These are phyloP conservation scores for Trametes cingulata DNA, from an alignment of 768 basidiomycete species.

Conservation along the genomic window DNA sequence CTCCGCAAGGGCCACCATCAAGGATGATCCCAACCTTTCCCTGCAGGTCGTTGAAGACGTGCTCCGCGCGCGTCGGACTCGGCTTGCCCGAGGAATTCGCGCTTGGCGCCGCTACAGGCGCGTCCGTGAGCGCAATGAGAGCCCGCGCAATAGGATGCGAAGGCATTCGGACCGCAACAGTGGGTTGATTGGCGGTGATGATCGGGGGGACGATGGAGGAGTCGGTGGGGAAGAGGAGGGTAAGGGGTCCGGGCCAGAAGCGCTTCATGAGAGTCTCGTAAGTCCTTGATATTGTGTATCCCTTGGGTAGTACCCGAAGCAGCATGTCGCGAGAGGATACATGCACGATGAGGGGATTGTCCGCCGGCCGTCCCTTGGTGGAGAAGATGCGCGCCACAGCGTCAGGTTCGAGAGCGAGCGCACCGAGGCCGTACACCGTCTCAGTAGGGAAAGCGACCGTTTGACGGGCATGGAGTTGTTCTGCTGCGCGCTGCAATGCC, in stretches of 20 bases:
- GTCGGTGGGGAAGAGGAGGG: conserved; percentile 84
- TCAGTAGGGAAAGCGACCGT: conserved; percentile 94
- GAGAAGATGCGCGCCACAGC: conserved; percentile 78
- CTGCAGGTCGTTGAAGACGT: conserved; percentile 77
- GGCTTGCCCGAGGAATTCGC: conserved; percentile 95
- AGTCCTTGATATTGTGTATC: conserved; percentile 57
- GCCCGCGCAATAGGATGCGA: conserved; percentile 91
- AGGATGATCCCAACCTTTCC: conserved; percentile 78
- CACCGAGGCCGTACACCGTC: conserved; percentile 98
- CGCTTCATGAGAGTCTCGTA: conserved; percentile 76
- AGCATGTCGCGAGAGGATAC: conserved; percentile 88
- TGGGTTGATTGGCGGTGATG: conserved; percentile 76
- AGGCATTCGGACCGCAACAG: conserved; percentile 92
- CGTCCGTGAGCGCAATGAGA: conserved; percentile 70
- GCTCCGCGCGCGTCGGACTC: conserved; percentile 86
- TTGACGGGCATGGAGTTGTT: conserved; percentile 50
- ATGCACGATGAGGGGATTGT: conserved; percentile 98
- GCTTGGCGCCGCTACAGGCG: conserved; percentile 90
- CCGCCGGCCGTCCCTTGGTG: conserved; percentile 89
- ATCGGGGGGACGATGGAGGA: conserved; percentile 61
- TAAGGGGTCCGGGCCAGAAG: conserved; percentile 96
- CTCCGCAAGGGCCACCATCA: conserved; percentile 88
- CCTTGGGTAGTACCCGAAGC: conserved; percentile 62
- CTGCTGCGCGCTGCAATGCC: conserved; percentile 57
- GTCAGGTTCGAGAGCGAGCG: conserved; percentile 63